Base-by-base conservation (phyloP, 345 rosid species). In the Aquilaria malaccensis region DNA sequence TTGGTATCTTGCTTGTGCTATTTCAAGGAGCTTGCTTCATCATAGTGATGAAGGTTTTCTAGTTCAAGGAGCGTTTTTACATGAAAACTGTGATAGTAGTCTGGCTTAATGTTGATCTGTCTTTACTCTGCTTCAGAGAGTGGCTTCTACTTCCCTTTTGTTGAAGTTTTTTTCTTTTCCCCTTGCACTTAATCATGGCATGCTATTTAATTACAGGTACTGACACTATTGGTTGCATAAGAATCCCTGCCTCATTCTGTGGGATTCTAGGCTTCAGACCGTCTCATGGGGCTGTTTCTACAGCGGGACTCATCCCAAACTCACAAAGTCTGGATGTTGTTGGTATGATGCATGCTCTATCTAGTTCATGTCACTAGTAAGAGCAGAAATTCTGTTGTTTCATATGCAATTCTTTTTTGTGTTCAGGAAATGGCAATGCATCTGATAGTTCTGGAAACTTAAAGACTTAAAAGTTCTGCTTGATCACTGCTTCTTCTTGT, bases 241-340 rank as follows among this genome's bases (percentile, higher is more conserved):
- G 95, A 79, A 63, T 85, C 71, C 97, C 97, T 45, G 96, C 97
- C 15, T 79, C 98, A 60, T 89, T 85, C 74, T 89, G 96, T 79
- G 98, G 98, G 61, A 70, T 89, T 69, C 81, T 92, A 61, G 85
- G 93, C 55, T 92, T 75, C 70, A 79, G 96, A n/a, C 94, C 98
- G 22, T 93, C 98, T 56, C 98, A 93, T 66, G 88, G 94, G 43
- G 79, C 85, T 49, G 79, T 84, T 59, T 84, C 94, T 64, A 79
- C 85, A 30, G 69, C 77, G 62, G 98, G 98, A 59, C 71, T 88
- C 58, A 63, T 93, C 63, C 96, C 94, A 51, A 89, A 79, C 80
- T 87, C 98, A 14, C 97, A 84, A 69, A 85, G 94, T 80, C 67
- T 87, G 59, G 98, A 89, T 66, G 76, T 86, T 61, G 74, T 84